Conservation (phyloP, 2,329 filamentous ascomycete species). For the Beauveria australis region DNA sequence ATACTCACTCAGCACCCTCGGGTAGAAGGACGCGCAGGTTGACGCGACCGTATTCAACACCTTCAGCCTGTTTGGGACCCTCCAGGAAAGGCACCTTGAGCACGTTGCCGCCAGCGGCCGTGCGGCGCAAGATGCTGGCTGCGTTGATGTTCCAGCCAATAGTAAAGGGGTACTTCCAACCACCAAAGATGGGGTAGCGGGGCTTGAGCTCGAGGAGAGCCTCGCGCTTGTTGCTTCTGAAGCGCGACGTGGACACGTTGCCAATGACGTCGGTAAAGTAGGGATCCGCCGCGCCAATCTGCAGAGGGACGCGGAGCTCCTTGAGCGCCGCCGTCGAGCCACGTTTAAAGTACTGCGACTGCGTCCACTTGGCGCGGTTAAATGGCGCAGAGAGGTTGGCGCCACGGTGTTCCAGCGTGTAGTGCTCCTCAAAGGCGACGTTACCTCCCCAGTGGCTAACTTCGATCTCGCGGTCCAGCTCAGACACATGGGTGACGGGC, state of each 20-base stretch:
- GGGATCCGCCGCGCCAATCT: constrained; percentile 69
- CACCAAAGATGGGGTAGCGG: constrained; percentile 91
- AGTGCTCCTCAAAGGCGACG: constrained; percentile 87
- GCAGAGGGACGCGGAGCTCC: constrained; percentile 72
- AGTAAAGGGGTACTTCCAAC: constrained; percentile 96
- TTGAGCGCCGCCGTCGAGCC: constrained; percentile 64
- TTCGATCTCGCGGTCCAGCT: constrained; percentile 84
- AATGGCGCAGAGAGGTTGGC: constrained; percentile 69
- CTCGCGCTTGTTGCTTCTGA: constrained; percentile 68
- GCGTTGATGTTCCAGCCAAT: constrained; percentile 92
- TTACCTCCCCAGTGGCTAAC: constrained; percentile 98
- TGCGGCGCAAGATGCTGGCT: constrained; percentile 63
- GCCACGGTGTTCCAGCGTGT: constrained; percentile 78
- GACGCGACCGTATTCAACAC: constrained; percentile 76
- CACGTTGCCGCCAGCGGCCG: constrained; percentile 62
- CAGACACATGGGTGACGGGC: constrained; percentile 70
- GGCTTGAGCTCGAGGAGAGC: constrained; percentile 86
- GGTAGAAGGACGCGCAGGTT: constrained; percentile 78
- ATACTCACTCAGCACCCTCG: constrained; percentile 74
- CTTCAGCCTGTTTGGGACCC: constrained; percentile 78
- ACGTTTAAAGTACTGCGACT: constrained; percentile 67
- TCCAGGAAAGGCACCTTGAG: constrained; percentile 90
- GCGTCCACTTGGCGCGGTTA: constrained; percentile 68
- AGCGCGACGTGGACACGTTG: constrained; percentile 90
- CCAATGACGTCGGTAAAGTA: constrained; percentile 97